Evolutionary conservation across 495 filamentous ascomycete genomes (phyloP).

Genomic region (Aspergillus avenaceus): DNA sequence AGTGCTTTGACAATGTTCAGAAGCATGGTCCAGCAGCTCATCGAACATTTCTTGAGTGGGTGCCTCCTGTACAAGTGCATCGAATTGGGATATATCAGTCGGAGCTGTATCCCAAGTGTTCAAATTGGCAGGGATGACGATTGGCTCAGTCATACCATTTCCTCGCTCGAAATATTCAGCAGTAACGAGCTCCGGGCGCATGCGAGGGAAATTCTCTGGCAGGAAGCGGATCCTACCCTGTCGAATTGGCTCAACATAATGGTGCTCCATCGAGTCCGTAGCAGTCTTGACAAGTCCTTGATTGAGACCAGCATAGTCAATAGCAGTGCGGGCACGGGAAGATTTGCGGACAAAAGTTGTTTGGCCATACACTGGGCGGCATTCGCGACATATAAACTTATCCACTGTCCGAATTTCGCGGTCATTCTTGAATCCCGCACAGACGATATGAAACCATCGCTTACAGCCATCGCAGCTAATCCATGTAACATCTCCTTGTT

Average conservation of each 20-base stretch:
- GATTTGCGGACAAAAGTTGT: constrained; percentile 65
- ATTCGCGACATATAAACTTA: constrained; percentile 64
- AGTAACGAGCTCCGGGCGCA: constrained; percentile 64
- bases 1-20: constrained; percentile 33
- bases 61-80: constrained; percentile 33
- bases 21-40: constrained; percentile 37
- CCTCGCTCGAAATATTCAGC: constrained; percentile 64
- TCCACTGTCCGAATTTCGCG: constrained; percentile 67
- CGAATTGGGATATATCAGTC: constrained; percentile 20
- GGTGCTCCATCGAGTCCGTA: constrained; percentile 65
- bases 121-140: constrained; percentile 63
- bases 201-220: constrained; percentile 60
- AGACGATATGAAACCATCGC: constrained; percentile 69
- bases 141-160: constrained; percentile 64
- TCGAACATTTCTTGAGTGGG: constrained; percentile 46
- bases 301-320: constrained; percentile 73
- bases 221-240: constrained; percentile 61
- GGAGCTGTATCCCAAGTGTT: constrained; percentile 52
- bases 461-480: constrained; percentile 75
- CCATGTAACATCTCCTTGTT: constrained; percentile 57
- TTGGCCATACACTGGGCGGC: constrained; percentile 55
- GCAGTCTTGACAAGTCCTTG: constrained; percentile 69
- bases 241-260: constrained; percentile 69
- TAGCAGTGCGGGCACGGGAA: constrained; percentile 61
- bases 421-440: constrained; percentile 67